Evolutionary conservation across 176 grass and related monocot genomes (phyloP), one percentile per base, ranked within the genome.

Genomic region (Musa schizocarpa): DNA sequence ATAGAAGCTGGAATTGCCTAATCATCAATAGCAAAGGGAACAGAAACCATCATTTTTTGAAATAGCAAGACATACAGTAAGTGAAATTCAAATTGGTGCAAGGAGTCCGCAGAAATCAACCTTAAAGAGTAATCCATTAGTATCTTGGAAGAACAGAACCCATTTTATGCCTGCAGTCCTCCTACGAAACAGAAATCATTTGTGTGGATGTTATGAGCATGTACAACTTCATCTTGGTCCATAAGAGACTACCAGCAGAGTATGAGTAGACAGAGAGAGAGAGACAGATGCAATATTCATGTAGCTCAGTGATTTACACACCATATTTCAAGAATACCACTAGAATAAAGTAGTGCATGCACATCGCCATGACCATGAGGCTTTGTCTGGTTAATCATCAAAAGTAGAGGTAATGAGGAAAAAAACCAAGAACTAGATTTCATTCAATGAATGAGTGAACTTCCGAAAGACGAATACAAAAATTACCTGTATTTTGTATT

Each of bases 301-400:
- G 1, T 59, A 63, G 63, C 13, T 69, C 55, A 79, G 71, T 67
- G 57, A 78, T 82, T 21, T 72, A 13, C 68, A 80, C 79, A 98
- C 94, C 94, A 98, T 76, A 87, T 80, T 50, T 89, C 80, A 66
- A 98, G 94, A 74, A 93, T 72, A 57, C 90, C 94, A 56, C 90
- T 98, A 62, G 90, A 91, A 87, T 93, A 98, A 83, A 98, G 90
- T 55, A 98, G 94, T 75, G 94, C 62, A 50, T 98, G 94, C 17
- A 93, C 94, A 89, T 98, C 94, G 14, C 94, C 94, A 77, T 98
- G 94, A 3, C 94, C 94, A 85, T 98, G 94, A 73, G 94, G 94
- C 55, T 98, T 98, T 80, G 90, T 98, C 94, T 98, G 86, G 54
- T 80, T 53, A 82, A 69, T 75, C 10, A 68, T 1, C 78, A 78